These are phyloP conservation scores for Magnaporthales sp. DNA, from an alignment of 2,329 filamentous ascomycete genomes.

Conservation along the genomic window DNA sequence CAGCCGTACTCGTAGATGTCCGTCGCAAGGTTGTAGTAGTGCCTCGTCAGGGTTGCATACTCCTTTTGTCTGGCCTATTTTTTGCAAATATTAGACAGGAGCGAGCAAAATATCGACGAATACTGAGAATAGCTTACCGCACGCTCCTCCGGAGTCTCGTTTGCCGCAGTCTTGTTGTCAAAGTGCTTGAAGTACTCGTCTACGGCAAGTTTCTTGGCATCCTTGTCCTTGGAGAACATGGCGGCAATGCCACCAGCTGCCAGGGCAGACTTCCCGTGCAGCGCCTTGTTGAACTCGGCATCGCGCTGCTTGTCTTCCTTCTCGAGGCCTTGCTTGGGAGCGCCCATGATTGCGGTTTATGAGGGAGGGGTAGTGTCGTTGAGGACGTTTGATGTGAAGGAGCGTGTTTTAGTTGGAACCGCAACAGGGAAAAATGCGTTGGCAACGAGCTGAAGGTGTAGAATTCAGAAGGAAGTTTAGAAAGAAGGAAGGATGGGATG, in stretches of 20 bases:
- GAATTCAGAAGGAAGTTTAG: not conserved
- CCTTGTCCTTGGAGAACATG: slow-evolving; percentile 73
- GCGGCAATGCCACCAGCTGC: slow-evolving; percentile 67
- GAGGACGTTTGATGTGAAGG: not conserved
- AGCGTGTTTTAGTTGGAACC: not conserved
- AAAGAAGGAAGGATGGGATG: not conserved
- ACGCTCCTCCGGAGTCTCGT: slow-evolving; percentile 76
- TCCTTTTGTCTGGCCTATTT: slow-evolving; percentile 67
- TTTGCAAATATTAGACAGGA: not conserved
- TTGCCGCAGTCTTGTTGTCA: slow-evolving; percentile 63
- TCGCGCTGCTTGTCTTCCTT: slow-evolving; percentile 75
- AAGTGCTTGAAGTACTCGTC: slow-evolving; percentile 86
- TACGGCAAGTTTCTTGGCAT: slow-evolving; percentile 49
- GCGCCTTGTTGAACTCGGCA: slow-evolving; percentile 81
- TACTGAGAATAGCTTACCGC: slow-evolving; percentile 44
- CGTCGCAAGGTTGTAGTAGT: slow-evolving; percentile 98
- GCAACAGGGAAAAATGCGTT: not conserved
- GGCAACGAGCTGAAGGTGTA: not conserved
- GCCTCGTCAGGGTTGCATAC: slow-evolving; percentile 87
- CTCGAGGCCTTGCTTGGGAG: slow-evolving; percentile 47
- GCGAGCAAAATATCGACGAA: not conserved
- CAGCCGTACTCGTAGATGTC: slow-evolving; percentile 96
- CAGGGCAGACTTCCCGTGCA: slow-evolving; percentile 68
- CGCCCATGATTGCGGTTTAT: slow-evolving; percentile 3
- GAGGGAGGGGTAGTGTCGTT: not conserved